Evolutionary conservation across 371 early-diverging fungal genomes (phyloP).

Genomic region (Mortierella sp.): DNA sequence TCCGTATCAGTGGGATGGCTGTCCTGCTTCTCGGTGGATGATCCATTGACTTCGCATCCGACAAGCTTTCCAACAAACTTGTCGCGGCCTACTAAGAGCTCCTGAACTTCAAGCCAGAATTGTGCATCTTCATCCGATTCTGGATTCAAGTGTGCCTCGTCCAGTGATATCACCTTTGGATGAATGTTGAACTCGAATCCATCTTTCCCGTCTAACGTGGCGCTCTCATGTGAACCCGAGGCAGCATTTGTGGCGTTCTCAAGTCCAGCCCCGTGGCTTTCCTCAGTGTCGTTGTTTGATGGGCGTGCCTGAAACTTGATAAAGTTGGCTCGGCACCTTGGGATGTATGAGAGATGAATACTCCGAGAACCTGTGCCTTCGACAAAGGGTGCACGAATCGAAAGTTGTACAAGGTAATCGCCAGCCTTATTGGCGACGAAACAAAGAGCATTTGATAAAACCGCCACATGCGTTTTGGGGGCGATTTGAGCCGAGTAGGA

Average conservation of each 20-base stretch:
- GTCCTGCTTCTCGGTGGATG: background rate
- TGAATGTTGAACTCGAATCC: slow-evolving; percentile 42
- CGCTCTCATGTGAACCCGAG: too few relatives aligned
- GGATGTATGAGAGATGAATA: slow-evolving; percentile 36
- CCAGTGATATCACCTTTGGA: slow-evolving; percentile 27
- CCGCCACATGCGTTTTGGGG: slow-evolving; percentile 37
- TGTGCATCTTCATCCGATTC: slow-evolving; percentile 50
- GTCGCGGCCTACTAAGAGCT: slow-evolving; percentile 26
- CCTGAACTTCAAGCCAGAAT: slow-evolving; percentile 50
- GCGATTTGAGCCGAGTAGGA: slow-evolving; percentile 15
- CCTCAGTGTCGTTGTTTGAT: background rate
- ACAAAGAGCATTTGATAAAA: slow-evolving; percentile 36
- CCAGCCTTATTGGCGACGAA: slow-evolving; percentile 49
- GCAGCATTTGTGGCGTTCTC: too few relatives aligned
- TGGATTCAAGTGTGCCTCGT: slow-evolving; percentile 40
- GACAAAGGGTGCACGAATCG: slow-evolving; percentile 28
- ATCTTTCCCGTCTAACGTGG: too few relatives aligned
- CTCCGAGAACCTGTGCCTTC: slow-evolving; percentile 11
- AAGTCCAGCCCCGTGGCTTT: too few relatives aligned
- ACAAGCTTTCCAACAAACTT: slow-evolving; percentile 26
- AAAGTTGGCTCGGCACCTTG: slow-evolving; percentile 46
- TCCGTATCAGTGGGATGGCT: too few relatives aligned
- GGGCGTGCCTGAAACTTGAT: slow-evolving; percentile 19
- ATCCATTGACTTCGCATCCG: background rate
- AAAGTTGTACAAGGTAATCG: slow-evolving; percentile 34